Evolutionary conservation across 2,329 filamentous ascomycete species (phyloP).

Genomic region (Pseudogymnoascus verrucosus): DNA sequence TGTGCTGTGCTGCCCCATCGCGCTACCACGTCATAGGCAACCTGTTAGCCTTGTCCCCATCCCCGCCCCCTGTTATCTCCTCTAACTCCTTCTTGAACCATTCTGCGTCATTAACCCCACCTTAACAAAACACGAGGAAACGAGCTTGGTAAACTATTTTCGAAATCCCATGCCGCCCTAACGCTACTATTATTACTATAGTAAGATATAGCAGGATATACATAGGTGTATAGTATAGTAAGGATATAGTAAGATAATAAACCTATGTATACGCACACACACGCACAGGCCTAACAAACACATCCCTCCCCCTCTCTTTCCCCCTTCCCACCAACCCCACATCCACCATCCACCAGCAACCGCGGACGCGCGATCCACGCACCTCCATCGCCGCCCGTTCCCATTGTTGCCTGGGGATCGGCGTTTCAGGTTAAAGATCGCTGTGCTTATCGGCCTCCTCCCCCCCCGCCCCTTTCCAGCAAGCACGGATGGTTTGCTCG

Average conservation of each 20-base stretch:
- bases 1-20: neutral
- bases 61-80: neutral
- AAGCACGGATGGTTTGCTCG: neutral
- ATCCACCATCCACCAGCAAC: neutral
- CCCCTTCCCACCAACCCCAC: neutral
- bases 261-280: no score
- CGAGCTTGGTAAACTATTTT: no score
- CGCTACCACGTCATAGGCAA: neutral
- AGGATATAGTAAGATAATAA: no score
- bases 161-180: neutral
- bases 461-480: neutral
- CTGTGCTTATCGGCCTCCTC: neutral
- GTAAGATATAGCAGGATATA: no score
- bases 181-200: neutral
- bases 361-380: neutral
- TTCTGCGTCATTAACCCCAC: neutral
- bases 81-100: neutral
- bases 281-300: neutral
- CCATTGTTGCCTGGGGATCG: neutral
- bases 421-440: conserved; percentile 1
- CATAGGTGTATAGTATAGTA: no score
- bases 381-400: neutral
- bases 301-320: neutral
- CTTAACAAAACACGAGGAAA: neutral
- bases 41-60: neutral